Conservation (phyloP, 768 basidiomycete species). For the Lyophyllum atratum region DNA sequence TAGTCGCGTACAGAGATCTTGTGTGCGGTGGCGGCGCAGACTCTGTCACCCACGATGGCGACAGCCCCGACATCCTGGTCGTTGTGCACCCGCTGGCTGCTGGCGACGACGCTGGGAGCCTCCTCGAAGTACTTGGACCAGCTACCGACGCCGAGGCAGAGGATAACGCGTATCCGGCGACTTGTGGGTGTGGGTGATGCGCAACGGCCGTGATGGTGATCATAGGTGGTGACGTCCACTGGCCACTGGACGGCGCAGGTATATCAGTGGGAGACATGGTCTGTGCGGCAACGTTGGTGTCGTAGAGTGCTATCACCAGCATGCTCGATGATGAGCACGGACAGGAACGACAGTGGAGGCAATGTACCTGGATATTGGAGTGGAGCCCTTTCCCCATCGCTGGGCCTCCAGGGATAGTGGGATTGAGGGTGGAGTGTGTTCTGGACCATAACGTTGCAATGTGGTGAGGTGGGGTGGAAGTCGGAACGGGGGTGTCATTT, state of each 20-base stretch:
- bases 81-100: background rate
- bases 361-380: background rate
- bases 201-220: background rate
- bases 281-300: background rate
- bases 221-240: background rate
- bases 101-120: background rate
- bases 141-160: background rate
- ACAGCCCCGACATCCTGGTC: background rate
- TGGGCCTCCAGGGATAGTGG: background rate
- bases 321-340: background rate
- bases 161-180: background rate
- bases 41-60: background rate
- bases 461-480: background rate
- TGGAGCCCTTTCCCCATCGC: background rate
- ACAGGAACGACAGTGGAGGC: background rate
- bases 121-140: background rate
- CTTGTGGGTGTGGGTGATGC: background rate
- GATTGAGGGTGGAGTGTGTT: background rate
- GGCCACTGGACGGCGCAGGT: background rate
- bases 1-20: background rate
- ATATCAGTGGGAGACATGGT: background rate
- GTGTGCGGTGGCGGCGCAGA: slow-evolving; percentile 1
- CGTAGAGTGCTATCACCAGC: background rate
- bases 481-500: background rate
- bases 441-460: background rate